Evolutionary conservation across 352 stramenopile genomes (phyloP), one percentile per base, ranked within the genome.

Genomic region (Phytophthora litchii): DNA sequence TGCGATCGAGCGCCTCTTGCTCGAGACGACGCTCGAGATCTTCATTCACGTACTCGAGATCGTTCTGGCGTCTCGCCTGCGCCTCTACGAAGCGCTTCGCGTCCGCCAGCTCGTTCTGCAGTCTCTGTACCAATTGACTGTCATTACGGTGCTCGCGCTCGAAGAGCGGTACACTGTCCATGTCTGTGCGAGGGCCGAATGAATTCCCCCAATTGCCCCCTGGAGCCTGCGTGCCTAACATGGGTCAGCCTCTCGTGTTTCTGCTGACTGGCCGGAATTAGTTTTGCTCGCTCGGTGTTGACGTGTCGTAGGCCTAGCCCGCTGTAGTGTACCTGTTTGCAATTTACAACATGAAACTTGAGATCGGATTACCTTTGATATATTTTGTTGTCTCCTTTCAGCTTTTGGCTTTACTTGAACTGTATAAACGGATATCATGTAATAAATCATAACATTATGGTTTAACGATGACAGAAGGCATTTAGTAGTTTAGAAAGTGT

Each of bases 41-140:
- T 53, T 95, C 86, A 53, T 93, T 93, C 52, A 95, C 84, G 45
- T 92, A 92, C 52, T 93, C 86, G 29, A 95, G 70, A 51, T 95
- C 86, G 57, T 93, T 93, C 64, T 93, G 86, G 41, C 84, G 82
- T 9, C 83, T 60, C 37, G 83, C 84, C 62, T 95, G 86, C 40
- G 80, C 83, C 58, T 93, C 86, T 27, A 93, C 67, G 53, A 92
- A 89, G 54, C 83, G 84, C 76, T 93, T 93, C 53, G 83, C 82
- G 52, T 95, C 86, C 16, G 82, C 73, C 38, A 95, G 72, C 59
- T 95, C 86, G 57, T 87, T 92, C 62, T 95, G 86, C 32, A 92
- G 69, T 1, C 86, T 80, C 64, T 92, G 84, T 40, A 94, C 86
- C 34, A 92, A 61, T 63, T 94, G 86, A 16, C 81, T 83, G 68